Percentiles rank a stretch among this genome's conserved stretches.
Evolutionary conservation across 1,284 basidiomycete species (phyloP).

Genomic region (Apiotrichum sp.): DNA sequence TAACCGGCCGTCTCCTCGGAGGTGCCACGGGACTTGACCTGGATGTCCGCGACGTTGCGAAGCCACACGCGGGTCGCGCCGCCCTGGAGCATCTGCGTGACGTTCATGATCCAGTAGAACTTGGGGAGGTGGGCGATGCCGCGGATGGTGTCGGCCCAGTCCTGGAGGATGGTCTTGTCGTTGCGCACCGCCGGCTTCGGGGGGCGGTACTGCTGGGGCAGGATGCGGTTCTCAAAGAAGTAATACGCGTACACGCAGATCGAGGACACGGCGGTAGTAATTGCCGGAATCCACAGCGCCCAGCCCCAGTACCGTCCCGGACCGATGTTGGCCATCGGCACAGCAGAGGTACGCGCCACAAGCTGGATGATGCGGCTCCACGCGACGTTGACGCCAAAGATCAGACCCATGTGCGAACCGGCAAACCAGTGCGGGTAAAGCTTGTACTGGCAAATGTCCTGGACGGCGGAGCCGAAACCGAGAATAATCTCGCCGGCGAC

Average conservation of each 20-base stretch:
- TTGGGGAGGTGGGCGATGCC: slow-evolving; percentile 16
- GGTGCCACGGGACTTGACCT: slow-evolving; percentile 44
- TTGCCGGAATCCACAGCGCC: slow-evolving; percentile 31
- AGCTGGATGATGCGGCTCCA: slow-evolving; percentile 33
- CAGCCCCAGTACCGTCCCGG: slow-evolving; percentile 29
- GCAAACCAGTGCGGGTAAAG: slow-evolving; percentile 40
- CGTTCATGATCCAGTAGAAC: slow-evolving; percentile 37
- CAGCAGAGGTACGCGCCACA: slow-evolving; percentile 25
- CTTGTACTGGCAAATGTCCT: slow-evolving; percentile 30
- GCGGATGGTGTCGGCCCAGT: slow-evolving; percentile 4
- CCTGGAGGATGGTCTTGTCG: slow-evolving; percentile 7
- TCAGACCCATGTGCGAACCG: slow-evolving; percentile 29
- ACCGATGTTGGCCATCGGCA: slow-evolving; percentile 35
- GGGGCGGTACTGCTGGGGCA: slow-evolving; percentile 5
- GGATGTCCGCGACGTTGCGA: slow-evolving; percentile 47
- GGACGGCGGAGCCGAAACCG: background rate
- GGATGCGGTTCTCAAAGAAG: slow-evolving; percentile 35
- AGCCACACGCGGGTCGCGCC: slow-evolving; percentile 44
- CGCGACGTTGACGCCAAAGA: slow-evolving; percentile 35
- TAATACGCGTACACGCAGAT: slow-evolving; percentile 33
- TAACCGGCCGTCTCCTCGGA: slow-evolving; percentile 47
- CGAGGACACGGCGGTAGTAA: slow-evolving; percentile 1
- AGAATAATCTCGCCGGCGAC: no score
- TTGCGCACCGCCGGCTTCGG: slow-evolving; percentile 6
- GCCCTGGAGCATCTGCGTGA: slow-evolving; percentile 36